Base-by-base conservation (phyloP, 2,329 filamentous ascomycete genomes). In the Fusarium euwallaceae region DNA sequence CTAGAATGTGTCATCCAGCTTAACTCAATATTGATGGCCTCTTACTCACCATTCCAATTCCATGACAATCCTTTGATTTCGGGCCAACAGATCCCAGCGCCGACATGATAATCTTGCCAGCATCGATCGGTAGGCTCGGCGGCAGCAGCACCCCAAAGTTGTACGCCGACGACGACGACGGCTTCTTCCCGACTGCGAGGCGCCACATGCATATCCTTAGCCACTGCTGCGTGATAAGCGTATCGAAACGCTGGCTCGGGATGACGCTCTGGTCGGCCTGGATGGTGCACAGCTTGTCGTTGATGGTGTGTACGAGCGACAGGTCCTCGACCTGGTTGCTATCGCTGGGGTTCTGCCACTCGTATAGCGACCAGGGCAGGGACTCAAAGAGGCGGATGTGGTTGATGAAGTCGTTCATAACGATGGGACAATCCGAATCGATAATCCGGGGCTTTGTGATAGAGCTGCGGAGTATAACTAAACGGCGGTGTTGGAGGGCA, bases 351-450 rank as follows among this genome's bases (percentile, higher is more conserved):
- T 20, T 43, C 5, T 79, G 77, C 80, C 80, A 82, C 34, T 81
- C 80, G n/a, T 82, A 82, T 0, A 82, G 59, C 0, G 79, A 75
- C 29, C 68, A 72, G 1, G 80, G 80, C 0, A 82, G 74, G 0
- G 77, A 69, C 32, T 82, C 80, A 22, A 82, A 82, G 1, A 82
- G 64, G 0, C 77, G 75, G 1, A 81, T 79, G 16, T 82, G 80
- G 11, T 82, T 82, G 39, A 82, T 74, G 22, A 82, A 82, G 22
- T 82, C 80, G 59, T 82, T 76, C 80, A 82, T 82, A 4, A 82
- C 78, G 1, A 78, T 70, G 0, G 80, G 80, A 22, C 78, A 79
- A 20, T 81, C 78, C 0, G 80, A 81, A 37, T 79, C 79, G 27
- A 81, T 69, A 11, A 81, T 70, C 24, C 78, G 76, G 0, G 80